phyloP scores from a whole-genome alignment of 2,329 filamentous ascomycete genomes.

The Colletotrichum graminicola region DNA sequence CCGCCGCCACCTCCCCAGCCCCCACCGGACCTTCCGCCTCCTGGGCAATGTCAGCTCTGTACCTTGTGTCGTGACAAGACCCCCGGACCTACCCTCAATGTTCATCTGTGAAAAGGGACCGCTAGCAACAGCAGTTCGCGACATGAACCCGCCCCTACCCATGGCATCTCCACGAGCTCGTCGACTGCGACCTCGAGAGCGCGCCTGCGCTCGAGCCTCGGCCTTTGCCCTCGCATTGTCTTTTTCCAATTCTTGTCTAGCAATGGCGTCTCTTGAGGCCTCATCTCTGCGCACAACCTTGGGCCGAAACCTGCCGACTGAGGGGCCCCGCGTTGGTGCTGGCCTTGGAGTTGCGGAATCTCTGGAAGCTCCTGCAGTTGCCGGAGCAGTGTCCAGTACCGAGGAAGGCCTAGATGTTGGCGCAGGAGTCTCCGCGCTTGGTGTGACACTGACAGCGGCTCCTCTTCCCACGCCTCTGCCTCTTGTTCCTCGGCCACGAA shows the following conservation, averaged over 20 bases:
- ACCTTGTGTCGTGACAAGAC: no score
- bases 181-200: conserved; percentile 51
- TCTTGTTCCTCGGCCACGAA: conserved; percentile 40
- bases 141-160: conserved; percentile 56
- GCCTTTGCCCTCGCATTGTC: conserved; percentile 47
- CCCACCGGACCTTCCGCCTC: conserved; percentile 41
- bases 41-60: conserved; percentile 24
- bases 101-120: conserved; percentile 53
- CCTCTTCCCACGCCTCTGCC: conserved; percentile 35
- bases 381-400: conserved; percentile 15
- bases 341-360: conserved; percentile 52
- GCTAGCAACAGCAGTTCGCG: conserved; percentile 52
- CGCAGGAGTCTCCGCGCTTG: conserved; percentile 24
- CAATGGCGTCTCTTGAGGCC: conserved; percentile 61
- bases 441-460: conserved; percentile 24
- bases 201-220: conserved; percentile 42
- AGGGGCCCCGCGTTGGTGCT: conserved; percentile 50
- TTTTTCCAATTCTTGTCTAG: conserved; percentile 59
- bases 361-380: conserved; percentile 25
- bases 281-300: conserved; percentile 64
- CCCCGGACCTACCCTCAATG: conserved; percentile 35
- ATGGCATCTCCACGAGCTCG: conserved; percentile 60
- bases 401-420: conserved; percentile 28
- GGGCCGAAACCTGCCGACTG: conserved; percentile 59
- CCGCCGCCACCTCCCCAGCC: conserved; percentile 41